Conservation (phyloP, 768 basidiomycete genomes). For the Gloeophyllum trabeum region DNA sequence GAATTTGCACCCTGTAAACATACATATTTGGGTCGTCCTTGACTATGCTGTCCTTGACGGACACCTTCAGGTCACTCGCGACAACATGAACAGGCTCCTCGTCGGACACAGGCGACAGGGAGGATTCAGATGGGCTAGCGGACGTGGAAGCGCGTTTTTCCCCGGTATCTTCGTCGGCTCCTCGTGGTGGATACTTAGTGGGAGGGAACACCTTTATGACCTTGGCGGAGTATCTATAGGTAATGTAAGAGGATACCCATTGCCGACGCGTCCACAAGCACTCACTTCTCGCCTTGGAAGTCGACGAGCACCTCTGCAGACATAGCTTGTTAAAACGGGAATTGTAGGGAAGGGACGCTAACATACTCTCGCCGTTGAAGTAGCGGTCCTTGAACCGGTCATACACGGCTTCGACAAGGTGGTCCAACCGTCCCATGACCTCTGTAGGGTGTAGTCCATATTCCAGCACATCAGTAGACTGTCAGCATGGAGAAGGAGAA, state of each 20-base stretch:
- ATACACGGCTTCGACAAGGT: slow-evolving; percentile 87
- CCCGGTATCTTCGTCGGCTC: no score
- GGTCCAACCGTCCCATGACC: slow-evolving; percentile 93
- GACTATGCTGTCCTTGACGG: slow-evolving; percentile 55
- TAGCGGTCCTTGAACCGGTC: slow-evolving; percentile 96
- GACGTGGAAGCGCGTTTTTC: slow-evolving; percentile 22
- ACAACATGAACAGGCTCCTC: slow-evolving; percentile 48
- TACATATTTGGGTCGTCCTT: slow-evolving; percentile 77
- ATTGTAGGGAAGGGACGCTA: slow-evolving; percentile 6
- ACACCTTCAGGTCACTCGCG: slow-evolving; percentile 69
- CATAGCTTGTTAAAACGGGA: slow-evolving; percentile 3
- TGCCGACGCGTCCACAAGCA: no score
- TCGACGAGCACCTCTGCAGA: slow-evolving; percentile 77
- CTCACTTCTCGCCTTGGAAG: slow-evolving; percentile 76
- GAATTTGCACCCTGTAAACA: slow-evolving; percentile 79
- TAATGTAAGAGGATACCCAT: no score
- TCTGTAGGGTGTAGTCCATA: slow-evolving; percentile 34
- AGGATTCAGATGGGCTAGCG: slow-evolving; percentile 19
- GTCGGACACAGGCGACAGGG: slow-evolving; percentile 27
- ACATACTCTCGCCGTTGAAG: slow-evolving; percentile 83
- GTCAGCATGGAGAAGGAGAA: slow-evolving; percentile 9
- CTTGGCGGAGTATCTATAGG: no score
- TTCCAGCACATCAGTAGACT: background rate
- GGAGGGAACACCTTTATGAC: slow-evolving; percentile 3
- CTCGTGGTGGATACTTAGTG: slow-evolving; percentile 8